Conservation (phyloP, 495 filamentous ascomycete species). For the Terfezia boudieri region DNA sequence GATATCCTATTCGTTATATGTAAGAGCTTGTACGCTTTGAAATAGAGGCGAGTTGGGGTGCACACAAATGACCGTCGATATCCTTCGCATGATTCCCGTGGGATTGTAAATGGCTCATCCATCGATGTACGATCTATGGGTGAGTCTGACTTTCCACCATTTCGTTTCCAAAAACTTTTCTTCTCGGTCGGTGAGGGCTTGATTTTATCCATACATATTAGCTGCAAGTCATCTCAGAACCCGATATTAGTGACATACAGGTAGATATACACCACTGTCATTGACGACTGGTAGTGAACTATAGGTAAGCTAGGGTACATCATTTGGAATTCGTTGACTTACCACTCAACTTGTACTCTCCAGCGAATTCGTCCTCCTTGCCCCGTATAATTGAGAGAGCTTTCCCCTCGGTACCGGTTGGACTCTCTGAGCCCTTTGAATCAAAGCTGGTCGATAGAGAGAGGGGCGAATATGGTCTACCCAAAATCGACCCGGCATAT, state of each 20-base stretch:
- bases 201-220: background rate
- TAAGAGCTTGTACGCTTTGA: slow-evolving; percentile 1
- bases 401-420: no score
- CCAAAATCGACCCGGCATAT: background rate
- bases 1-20: slow-evolving; percentile 44
- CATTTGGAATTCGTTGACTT: slow-evolving; percentile 10
- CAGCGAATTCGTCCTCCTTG: background rate
- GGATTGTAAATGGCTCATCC: slow-evolving; percentile 79
- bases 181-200: slow-evolving; percentile 83
- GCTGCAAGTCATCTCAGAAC: background rate
- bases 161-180: slow-evolving; percentile 60
- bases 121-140: slow-evolving; percentile 48
- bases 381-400: background rate
- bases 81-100: slow-evolving; percentile 91
- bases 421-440: no score
- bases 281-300: slow-evolving; percentile 50
- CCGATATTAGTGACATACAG: slow-evolving; percentile 31
- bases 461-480: background rate
- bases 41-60: slow-evolving; percentile 2
- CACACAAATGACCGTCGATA: slow-evolving; percentile 89
- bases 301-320: background rate
- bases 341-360: background rate
- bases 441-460: no score
- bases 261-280: slow-evolving; percentile 88
- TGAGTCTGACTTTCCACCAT: slow-evolving; percentile 40